These are phyloP conservation scores for Saccharomycopsis guyanensis DNA, from an alignment of 805 yeast genomes.

Conservation along the genomic window DNA sequence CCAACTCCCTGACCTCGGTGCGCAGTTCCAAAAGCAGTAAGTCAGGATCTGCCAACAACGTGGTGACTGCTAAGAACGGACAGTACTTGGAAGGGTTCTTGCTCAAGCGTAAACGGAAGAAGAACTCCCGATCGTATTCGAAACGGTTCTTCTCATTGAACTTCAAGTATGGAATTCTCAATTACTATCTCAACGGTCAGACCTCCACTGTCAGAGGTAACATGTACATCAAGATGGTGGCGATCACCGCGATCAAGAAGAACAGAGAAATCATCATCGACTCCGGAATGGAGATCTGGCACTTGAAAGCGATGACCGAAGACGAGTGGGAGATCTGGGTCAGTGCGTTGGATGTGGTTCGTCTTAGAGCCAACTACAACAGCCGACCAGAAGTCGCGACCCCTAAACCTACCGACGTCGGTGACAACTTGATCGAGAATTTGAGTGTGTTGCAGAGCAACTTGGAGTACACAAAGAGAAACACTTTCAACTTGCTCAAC, in stretches of 20 bases:
- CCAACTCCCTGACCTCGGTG: slow-evolving; percentile 11
- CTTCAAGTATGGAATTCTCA: slow-evolving; percentile 71
- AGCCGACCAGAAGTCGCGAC: background rate
- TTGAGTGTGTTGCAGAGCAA: slow-evolving; percentile 10
- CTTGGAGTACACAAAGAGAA: slow-evolving; percentile 10
- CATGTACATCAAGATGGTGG: slow-evolving; percentile 77
- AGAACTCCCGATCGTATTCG: slow-evolving; percentile 78
- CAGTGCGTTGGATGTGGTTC: slow-evolving; percentile 54
- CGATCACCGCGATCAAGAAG: slow-evolving; percentile 69
- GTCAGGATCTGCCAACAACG: slow-evolving; percentile 10
- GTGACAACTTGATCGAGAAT: background rate
- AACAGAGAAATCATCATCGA: slow-evolving; percentile 71
- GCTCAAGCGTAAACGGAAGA: slow-evolving; percentile 66
- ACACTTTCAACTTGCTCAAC: slow-evolving; percentile 4
- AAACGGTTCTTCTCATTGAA: slow-evolving; percentile 81
- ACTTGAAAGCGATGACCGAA: slow-evolving; percentile 56
- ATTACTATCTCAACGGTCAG: slow-evolving; percentile 67
- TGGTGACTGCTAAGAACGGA: slow-evolving; percentile 46
- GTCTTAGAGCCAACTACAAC: slow-evolving; percentile 16
- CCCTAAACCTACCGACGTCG: background rate
- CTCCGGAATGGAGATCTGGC: slow-evolving; percentile 95
- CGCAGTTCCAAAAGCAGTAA: slow-evolving; percentile 22
- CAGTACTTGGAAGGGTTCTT: slow-evolving; percentile 72
- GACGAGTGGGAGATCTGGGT: slow-evolving; percentile 79
- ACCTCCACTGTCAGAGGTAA: slow-evolving; percentile 79